Conservation (phyloP, 257 asterid genomes). For the Solanum chilense region DNA sequence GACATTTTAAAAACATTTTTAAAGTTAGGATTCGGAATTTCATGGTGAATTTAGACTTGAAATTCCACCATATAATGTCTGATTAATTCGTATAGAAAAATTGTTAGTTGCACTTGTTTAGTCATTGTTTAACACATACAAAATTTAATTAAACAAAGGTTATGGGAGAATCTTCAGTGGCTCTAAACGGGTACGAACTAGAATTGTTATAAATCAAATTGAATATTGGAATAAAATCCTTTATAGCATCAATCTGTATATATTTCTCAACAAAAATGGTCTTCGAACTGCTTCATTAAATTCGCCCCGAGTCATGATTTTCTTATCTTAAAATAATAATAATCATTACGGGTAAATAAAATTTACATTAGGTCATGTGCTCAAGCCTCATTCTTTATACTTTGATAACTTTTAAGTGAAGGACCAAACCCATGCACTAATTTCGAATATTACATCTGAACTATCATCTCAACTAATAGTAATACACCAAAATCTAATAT, state of each 20-base stretch:
- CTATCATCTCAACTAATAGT: not conserved
- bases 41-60: not conserved
- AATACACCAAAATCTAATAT: not conserved
- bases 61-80: not conserved
- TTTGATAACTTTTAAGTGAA: not conserved
- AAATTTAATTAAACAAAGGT: not conserved
- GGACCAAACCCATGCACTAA: too few relatives aligned
- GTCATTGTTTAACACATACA: not conserved
- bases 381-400: not conserved
- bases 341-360: not conserved
- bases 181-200: too few relatives aligned
- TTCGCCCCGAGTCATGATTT: not conserved
- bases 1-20: too few relatives aligned
- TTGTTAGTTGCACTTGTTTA: not conserved
- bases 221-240: not conserved
- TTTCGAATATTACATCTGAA: accelerated
- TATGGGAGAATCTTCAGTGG: not conserved
- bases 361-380: not conserved
- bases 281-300: not conserved
- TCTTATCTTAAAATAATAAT: not conserved
- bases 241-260: not conserved
- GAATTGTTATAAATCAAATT: not conserved
- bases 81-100: not conserved
- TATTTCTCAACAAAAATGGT: not conserved
- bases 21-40: not conserved